These are phyloP conservation scores for Paraphoma sp. DNA, from an alignment of 2,329 filamentous ascomycete species.

Conservation along the genomic window DNA sequence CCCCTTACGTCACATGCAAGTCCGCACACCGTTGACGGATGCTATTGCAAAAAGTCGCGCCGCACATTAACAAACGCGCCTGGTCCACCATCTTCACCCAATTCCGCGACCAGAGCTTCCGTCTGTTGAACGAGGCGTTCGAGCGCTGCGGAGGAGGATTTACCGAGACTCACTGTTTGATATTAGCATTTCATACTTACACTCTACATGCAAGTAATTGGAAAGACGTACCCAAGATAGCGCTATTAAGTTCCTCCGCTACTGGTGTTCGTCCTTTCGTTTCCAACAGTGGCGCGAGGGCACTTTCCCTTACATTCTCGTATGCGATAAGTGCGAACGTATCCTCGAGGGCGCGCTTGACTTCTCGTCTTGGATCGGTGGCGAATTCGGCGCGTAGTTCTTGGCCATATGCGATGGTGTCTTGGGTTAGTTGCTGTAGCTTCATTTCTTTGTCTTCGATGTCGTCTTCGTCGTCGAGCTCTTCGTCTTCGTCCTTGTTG, in stretches of 20 bases:
- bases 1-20: too few species aligned
- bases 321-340: constrained; percentile 92
- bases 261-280: constrained; percentile 75
- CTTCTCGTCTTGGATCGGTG: constrained; percentile 71
- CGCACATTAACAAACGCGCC: constrained; percentile 80
- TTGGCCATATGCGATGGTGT: constrained; percentile 81
- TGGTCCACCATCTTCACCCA: constrained; percentile 78
- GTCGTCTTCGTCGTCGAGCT: constrained; percentile 47
- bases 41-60: constrained; percentile 42
- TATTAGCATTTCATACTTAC: constrained; percentile 29
- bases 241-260: constrained; percentile 92
- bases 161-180: constrained; percentile 79
- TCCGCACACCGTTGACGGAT: too few species aligned
- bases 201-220: neutral
- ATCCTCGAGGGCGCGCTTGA: constrained; percentile 76
- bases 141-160: constrained; percentile 83
- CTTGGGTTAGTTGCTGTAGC: constrained; percentile 62
- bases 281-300: constrained; percentile 80
- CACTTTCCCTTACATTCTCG: constrained; percentile 76
- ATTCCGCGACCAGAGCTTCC: constrained; percentile 80
- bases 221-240: constrained; percentile 73
- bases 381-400: constrained; percentile 79
- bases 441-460: constrained; percentile 41
- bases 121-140: constrained; percentile 89
- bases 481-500: constrained; percentile 43